Evolutionary conservation across 352 stramenopile genomes (phyloP).

Genomic region (Globisporangium cystogenes): DNA sequence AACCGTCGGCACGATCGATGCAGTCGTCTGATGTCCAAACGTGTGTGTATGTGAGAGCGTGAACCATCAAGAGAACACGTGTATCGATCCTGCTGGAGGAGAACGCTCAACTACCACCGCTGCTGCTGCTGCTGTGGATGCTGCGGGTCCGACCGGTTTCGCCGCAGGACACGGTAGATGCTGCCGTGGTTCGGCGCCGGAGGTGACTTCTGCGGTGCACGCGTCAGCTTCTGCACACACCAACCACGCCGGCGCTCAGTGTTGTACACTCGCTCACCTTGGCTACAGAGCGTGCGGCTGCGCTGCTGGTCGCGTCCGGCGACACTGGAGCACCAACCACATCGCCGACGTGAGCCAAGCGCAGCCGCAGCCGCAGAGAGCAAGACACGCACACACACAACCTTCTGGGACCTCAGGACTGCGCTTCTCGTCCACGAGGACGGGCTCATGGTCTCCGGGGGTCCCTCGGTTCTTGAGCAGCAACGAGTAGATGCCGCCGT

Average conservation of each 20-base stretch:
- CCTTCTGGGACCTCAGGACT: constrained; percentile 19
- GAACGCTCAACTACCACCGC: not conserved
- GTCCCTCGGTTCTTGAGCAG: constrained; percentile 60
- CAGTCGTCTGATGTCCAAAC: too few species aligned
- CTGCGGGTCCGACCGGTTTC: not conserved
- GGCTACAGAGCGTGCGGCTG: not conserved
- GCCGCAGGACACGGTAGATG: constrained; percentile 67
- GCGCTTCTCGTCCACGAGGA: constrained; percentile 39
- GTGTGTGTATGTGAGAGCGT: too few species aligned
- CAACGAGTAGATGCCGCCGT: constrained; percentile 77
- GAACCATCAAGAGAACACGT: too few species aligned
- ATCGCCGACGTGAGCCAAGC: not conserved
- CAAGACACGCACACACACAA: not conserved
- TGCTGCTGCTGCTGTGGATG: not conserved
- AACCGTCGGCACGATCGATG: too few species aligned
- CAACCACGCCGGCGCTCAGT: not conserved
- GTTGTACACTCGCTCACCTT: not conserved
- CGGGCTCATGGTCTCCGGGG: constrained; percentile 31
- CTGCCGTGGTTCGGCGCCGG: constrained; percentile 48
- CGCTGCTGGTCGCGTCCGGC: not conserved
- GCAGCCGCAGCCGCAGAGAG: not conserved
- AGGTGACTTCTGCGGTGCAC: constrained; percentile 9
- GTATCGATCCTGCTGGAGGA: too few species aligned
- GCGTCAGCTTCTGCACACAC: not conserved
- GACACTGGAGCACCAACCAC: not conserved